Percentiles rank a stretch among this genome's conserved stretches.
These are phyloP conservation scores for grape (Vitis vinifera) DNA, from an alignment of 164 flowering plant genomes.

Conservation along the genomic window ASM3070453v1 NC_081820.1:23460001-23460500, in stretches of 20 bases:
- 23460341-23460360: conserved; percentile 44
- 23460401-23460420: conserved; percentile 23
- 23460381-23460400: conserved; percentile 46
- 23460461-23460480: conserved; percentile 3
- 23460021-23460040: conserved; percentile 17
- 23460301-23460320: conserved; percentile 14
- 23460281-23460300: background rate
- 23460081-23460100: background rate
- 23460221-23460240: conserved; percentile 39
- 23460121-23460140: conserved; percentile 44
- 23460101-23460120: background rate
- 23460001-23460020: conserved; percentile 24
- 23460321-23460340: conserved; percentile 30
- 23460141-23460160: conserved; percentile 37
- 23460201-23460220: conserved; percentile 42
- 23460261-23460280: conserved; percentile 31
- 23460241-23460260: conserved; percentile 51
- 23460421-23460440: conserved; percentile 29
- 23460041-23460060: conserved; percentile 41
- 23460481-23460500: conserved; percentile 40
- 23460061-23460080: conserved; percentile 26
- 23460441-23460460: conserved; percentile 19
- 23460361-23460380: conserved; percentile 42
- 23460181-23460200: conserved; percentile 35
- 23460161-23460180: conserved; percentile 50